phyloP scores from a whole-genome alignment of 768 basidiomycete genomes.

The Psilocybe subaeruginosa region DNA sequence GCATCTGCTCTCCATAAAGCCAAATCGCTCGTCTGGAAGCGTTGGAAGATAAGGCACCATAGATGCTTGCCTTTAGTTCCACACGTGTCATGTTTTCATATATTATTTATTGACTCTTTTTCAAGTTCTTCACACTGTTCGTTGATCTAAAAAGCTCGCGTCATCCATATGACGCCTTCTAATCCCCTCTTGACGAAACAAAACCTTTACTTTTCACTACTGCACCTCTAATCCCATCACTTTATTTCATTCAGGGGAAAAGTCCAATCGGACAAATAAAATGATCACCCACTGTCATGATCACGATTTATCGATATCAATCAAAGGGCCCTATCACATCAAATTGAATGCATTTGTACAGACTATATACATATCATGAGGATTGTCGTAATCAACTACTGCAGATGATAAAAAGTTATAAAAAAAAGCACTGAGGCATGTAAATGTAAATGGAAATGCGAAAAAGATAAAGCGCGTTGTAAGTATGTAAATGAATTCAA shows the following conservation, averaged over 20 bases:
- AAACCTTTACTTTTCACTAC: not conserved
- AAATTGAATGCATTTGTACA: not conserved
- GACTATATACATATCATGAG: not conserved
- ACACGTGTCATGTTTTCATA: not conserved
- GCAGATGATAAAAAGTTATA: not conserved
- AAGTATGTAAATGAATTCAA: not conserved
- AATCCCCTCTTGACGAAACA: not conserved
- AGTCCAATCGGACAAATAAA: too few relatives aligned
- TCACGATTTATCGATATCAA: not conserved
- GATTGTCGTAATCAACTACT: not conserved
- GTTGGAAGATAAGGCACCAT: slow-evolving; percentile 31
- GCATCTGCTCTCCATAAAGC: slow-evolving; percentile 23
- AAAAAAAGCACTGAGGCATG: not conserved
- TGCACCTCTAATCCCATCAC: too few relatives aligned
- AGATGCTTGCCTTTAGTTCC: slow-evolving; percentile 1
- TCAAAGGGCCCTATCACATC: not conserved
- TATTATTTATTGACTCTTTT: slow-evolving; percentile 3
- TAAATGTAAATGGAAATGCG: not conserved
- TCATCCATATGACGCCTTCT: not conserved
- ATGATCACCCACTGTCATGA: too few relatives aligned
- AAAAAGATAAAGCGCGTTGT: not conserved
- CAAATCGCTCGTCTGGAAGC: slow-evolving; percentile 56
- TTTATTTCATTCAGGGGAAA: too few relatives aligned
- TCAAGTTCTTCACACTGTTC: not conserved
- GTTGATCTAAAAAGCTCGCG: not conserved